Evolutionary conservation across 2,329 filamentous ascomycete genomes (phyloP), one percentile per base, ranked within the genome.

Genomic region (Hymenoscyphus albidus): DNA sequence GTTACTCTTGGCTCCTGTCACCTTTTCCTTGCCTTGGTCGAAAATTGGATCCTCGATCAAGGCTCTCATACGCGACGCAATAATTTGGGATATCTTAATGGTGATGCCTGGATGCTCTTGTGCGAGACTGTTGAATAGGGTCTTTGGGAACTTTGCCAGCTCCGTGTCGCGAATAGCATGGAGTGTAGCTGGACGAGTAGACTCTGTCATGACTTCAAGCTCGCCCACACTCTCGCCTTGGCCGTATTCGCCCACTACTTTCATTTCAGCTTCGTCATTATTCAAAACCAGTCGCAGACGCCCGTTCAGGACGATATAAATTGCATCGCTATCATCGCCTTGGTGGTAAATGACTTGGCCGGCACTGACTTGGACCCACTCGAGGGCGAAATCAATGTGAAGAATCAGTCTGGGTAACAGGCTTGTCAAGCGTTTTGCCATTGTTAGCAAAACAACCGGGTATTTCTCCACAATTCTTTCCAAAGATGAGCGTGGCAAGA

Each of bases 11-110:
- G 84, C 83, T 13, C 83, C 83, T 9, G 82, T 80, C n/a, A 80
- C 79, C 5, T 83, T 80, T 61, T 94, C 90, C 65, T 86, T 86
- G 9, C 83, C 82, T 62, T 87, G 82, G 48, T 89, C 83, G 42
- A 86, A 84, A 16, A 91, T 79, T 1, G 92, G 91, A 71, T 93
- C 89, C 71, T 98, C 92, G 22, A 98, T 86, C 48, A 97, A 79
- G 54, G 91, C 86, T 66, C 94, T 85, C 95, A 99, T 98, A 2
- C 95, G 88, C 42, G 93, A 93, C 0, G 95, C 95, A 72, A 99
- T 97, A 70, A 99, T 95, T 77, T 98, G 99, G 1, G 95, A 98
- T 35, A 99, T 96, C 77, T 98, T 97, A 76, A 99, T 98, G 0
- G 95, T 98, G 73, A 99, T 99, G 55, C 93, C 96, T 5, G 95